Percentiles rank a stretch among this genome's conserved stretches.
Conservation (phyloP, 495 filamentous ascomycete species). For the Hyaloscypha bicolor region DNA sequence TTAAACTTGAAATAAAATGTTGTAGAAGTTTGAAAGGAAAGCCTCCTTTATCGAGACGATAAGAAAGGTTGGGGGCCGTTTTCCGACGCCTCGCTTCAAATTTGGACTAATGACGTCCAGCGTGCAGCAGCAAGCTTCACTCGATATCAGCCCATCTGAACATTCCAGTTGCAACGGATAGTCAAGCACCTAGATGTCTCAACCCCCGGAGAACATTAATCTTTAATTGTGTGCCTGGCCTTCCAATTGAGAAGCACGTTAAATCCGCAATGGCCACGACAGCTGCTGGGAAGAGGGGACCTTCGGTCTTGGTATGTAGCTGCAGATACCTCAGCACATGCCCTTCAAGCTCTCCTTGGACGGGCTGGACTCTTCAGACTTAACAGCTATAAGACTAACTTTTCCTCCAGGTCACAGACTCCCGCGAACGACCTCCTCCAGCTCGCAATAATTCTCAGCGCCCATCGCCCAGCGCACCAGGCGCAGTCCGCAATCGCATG, state of each 20-base stretch:
- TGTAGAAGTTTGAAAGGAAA: too few relatives aligned
- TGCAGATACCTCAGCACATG: background rate
- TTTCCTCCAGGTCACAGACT: slow-evolving; percentile 39
- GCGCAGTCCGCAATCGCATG: slow-evolving; percentile 33
- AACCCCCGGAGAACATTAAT: background rate
- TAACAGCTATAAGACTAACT: slow-evolving; percentile 8
- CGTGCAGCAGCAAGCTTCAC: background rate
- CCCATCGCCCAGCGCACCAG: slow-evolving; percentile 24
- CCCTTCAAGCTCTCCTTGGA: too few relatives aligned
- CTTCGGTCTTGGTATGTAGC: slow-evolving; percentile 31
- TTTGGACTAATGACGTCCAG: background rate
- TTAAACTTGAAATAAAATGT: too few relatives aligned
- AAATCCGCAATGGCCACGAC: slow-evolving; percentile 22
- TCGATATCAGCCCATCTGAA: background rate
- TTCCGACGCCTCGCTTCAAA: background rate
- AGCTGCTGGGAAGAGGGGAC: slow-evolving; percentile 25
- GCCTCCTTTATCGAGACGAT: background rate
- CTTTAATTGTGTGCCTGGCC: background rate
- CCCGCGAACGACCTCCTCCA: slow-evolving; percentile 35
- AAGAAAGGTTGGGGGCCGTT: background rate
- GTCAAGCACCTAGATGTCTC: background rate
- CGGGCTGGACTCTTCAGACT: background rate
- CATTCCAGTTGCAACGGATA: background rate
- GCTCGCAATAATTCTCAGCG: slow-evolving; percentile 24
- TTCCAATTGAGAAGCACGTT: background rate